A percentile compares a stretch with the other conserved stretches of the same genome.
These are phyloP conservation scores for Rubia peregrina DNA, from an alignment of 305 asterid genomes.

Conservation along the genomic window DNA sequence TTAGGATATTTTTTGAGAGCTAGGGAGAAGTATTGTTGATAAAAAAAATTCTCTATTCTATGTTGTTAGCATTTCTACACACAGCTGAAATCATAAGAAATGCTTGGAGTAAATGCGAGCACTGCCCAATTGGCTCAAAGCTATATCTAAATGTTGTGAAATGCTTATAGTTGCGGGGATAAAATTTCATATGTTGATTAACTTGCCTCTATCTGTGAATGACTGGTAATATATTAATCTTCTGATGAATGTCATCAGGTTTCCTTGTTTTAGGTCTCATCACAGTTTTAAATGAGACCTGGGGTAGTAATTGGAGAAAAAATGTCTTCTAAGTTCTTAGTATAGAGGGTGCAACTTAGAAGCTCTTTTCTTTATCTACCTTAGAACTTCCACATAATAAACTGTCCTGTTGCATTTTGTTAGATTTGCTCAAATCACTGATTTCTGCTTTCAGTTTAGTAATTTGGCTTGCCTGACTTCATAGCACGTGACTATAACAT, in stretches of 20 bases:
- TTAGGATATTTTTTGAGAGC: neutral
- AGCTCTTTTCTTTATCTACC: neutral
- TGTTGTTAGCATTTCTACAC: neutral
- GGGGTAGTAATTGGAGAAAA: neutral
- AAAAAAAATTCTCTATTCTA: neutral
- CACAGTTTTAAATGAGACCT: neutral
- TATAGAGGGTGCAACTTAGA: neutral
- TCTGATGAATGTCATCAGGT: neutral
- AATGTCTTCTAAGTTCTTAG: neutral
- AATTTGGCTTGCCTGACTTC: constrained; percentile 22
- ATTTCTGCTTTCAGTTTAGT: constrained; percentile 27
- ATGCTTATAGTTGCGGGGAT: neutral
- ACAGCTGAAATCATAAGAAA: neutral
- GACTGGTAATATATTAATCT: neutral
- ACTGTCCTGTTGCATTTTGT: neutral
- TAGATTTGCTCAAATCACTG: constrained; percentile 6
- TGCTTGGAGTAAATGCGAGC: neutral
- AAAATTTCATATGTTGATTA: neutral
- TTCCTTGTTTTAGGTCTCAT: neutral
- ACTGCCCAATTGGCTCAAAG: neutral
- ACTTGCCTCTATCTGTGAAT: neutral
- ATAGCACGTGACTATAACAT: too few species aligned
- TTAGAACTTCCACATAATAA: neutral
- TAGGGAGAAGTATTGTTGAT: neutral
- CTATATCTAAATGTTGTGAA: neutral